Evolutionary conservation across 441 rosid species (phyloP), one percentile per base, ranked within the genome.

Genomic region (Erodium texanum): DNA sequence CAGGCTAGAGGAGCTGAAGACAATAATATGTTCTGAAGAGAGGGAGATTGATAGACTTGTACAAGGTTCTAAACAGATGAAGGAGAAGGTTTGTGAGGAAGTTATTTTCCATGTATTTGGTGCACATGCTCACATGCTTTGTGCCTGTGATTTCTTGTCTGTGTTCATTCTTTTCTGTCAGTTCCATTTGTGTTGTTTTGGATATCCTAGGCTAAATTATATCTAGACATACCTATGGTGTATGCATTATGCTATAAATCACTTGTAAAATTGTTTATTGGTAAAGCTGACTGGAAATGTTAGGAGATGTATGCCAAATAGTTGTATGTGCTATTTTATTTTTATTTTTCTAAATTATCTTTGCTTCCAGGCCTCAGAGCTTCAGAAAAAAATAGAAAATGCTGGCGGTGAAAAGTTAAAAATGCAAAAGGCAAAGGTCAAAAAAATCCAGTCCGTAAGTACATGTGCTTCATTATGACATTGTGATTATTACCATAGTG

Each of bases 391-490:
- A 79, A 85, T 94, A 84, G 97, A 93, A 82, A 89, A 88, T 75
- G 91, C 89, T 56, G 97, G 96, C 23, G 99, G 97, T 71, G 93
- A 86, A 81, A 80, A 69, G 66, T 66, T 94, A 82, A 91, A 88
- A 77, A 76, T 76, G 45, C 99, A 94, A 71, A 94, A 92, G 78
- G 71, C 82, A 69, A 94, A 82, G 78, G 97, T 94, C 76, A 79
- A 85, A 69, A 83, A 81, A 79, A 89, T 94, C 75, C 97, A 94
- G 77, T 82, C 86, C 54, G 99, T 92, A 83, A 88, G 99, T 84
- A 67, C 32, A 22, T 32, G 22, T 43, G 54, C 68, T 10, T 58
- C 52, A 34, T 64, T 43, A 12, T 59, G 52, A 52, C 64, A 19
- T 63, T 66, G 70, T 71, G 48, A 16, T 38, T 70, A 61, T 73